Base-by-base conservation (phyloP, 441 rosid genomes). In the Daphne laureola region DNA sequence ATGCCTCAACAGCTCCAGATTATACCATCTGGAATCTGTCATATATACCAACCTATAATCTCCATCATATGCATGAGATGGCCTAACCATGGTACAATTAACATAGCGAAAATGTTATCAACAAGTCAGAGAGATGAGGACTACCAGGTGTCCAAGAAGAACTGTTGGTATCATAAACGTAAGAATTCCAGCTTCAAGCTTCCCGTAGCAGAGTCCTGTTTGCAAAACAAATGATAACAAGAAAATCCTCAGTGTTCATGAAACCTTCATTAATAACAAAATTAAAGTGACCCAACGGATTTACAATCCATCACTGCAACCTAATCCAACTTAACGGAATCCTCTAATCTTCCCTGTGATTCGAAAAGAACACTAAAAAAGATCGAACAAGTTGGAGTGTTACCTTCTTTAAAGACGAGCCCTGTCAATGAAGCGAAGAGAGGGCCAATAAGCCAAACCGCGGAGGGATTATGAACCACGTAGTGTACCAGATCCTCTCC, bases 381-480 rank as follows among this genome's bases (percentile, higher is more conserved):
- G n/a, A 31, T 31, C 7, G 7, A 5, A 4, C 38, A 31, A 31
- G 38, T 31, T 9, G 9, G 25, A 31, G 11, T 0, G 49, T 14
- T 74, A 88, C 98, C 98, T 79, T 92, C 96, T 76, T 92, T 92
- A 58, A 92, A 92, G 65, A 92, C 96, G 3, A 92, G 95, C 15
- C 96, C 96, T 0, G 98, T 92, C 17, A 92, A 74, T 2, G 95
- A 70, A 5, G 96, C 96, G 60, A 92, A 92, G 50, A 88, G 81
- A 31, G 98, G 96, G 51, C 98, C 98, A 54, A 88, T 80, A 66
- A 88, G 83, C 98, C 96, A 92, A 47, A 88, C 77, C 46, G 95
- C 82, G 0, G 62, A 16, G 0, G 94, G 90, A 59, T 92, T 79
- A 43, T 73, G 55, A 6, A 82, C 53, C 41, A 78, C 94, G 68